Evolutionary conservation across 176 grass and related monocot genomes (phyloP).

Genomic region (Ensete glaucum): DNA sequence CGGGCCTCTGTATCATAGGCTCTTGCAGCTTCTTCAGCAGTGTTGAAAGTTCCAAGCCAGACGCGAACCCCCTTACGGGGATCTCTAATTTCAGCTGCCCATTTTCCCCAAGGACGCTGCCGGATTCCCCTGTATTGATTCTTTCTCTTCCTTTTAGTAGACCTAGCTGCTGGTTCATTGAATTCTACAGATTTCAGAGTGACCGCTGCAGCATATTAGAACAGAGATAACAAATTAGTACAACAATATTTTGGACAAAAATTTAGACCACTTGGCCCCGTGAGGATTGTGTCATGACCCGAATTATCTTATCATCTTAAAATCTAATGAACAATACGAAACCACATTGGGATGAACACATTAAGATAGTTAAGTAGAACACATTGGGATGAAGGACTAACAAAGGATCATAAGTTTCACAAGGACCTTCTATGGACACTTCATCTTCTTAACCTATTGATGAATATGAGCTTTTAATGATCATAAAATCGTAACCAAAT

Average conservation of each 20-base stretch:
- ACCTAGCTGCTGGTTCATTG: constrained; percentile 46
- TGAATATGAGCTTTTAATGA: too few relatives aligned
- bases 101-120: constrained; percentile 95
- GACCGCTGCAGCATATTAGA: constrained; percentile 19
- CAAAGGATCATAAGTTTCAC: too few relatives aligned
- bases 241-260: neutral
- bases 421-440: too few relatives aligned
- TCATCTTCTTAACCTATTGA: too few relatives aligned
- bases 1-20: constrained; percentile 88
- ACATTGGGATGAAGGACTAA: too few relatives aligned
- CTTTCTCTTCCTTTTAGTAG: constrained; percentile 86
- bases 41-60: constrained; percentile 96
- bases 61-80: constrained; percentile 89
- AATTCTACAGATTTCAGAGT: constrained; percentile 36
- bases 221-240: neutral
- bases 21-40: constrained; percentile 91
- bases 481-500: too few relatives aligned
- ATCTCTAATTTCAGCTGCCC: constrained; percentile 99
- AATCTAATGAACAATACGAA: neutral
- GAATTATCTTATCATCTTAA: neutral
- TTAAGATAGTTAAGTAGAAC: too few relatives aligned
- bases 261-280: too few relatives aligned
- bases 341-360: neutral
- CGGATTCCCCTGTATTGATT: constrained; percentile 91
- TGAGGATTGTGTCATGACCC: neutral